phyloP scores from a whole-genome alignment of 2,329 filamentous ascomycete genomes.

The Cladophialophora bantiana region DNA sequence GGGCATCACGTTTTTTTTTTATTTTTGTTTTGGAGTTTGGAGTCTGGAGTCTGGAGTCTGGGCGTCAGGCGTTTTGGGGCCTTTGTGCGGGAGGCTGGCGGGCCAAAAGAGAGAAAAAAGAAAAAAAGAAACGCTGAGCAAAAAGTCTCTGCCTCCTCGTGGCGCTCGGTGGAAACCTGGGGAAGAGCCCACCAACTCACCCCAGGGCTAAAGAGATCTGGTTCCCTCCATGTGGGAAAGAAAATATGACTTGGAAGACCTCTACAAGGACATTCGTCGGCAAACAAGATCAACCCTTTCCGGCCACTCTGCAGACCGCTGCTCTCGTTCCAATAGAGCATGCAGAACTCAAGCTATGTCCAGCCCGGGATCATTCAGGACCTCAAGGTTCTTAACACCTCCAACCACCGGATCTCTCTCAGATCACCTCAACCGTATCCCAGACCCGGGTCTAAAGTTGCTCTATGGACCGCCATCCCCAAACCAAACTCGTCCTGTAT shows the following conservation, averaged over 20 bases:
- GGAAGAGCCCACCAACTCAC: not conserved
- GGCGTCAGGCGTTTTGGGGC: too few relatives aligned
- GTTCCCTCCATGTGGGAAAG: not conserved
- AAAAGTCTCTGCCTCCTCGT: constrained; percentile 1
- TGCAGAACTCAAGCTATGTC: not conserved
- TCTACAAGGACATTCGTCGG: not conserved
- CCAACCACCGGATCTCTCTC: too few relatives aligned
- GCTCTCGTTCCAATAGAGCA: not conserved
- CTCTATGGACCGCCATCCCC: too few relatives aligned
- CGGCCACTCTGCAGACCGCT: not conserved
- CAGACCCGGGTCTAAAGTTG: too few relatives aligned
- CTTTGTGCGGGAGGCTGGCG: too few relatives aligned
- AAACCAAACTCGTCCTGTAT: too few relatives aligned
- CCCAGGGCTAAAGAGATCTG: not conserved
- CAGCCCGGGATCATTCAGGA: not conserved
- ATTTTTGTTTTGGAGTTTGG: not conserved
- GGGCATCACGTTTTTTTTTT: not conserved
- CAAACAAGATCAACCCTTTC: not conserved
- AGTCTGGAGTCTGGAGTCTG: not conserved
- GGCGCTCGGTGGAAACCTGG: constrained; percentile 10
- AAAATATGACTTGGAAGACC: not conserved
- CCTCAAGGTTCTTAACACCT: not conserved
- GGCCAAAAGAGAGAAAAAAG: too few relatives aligned
- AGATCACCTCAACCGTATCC: too few relatives aligned
- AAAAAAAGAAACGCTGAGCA: not conserved